Percentiles rank a stretch among this genome's conserved stretches.
Evolutionary conservation across 2,329 filamentous ascomycete genomes (phyloP).

Genomic region (Colletotrichum sp.): DNA sequence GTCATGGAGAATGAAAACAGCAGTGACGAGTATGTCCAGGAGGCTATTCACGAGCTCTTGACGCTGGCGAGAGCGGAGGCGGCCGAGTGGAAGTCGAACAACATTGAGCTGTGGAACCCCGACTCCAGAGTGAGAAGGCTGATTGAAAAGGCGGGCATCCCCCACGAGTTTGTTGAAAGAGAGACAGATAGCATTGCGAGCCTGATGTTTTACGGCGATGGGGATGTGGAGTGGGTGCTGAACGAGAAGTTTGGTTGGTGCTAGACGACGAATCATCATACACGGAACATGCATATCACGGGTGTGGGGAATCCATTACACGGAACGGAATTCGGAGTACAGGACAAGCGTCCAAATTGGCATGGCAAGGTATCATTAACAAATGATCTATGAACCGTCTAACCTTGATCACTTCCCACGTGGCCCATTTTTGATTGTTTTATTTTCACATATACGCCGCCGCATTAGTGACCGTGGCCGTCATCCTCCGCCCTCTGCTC

Average conservation of each 20-base stretch:
- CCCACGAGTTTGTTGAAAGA: conserved; percentile 56
- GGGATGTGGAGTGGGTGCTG: conserved; percentile 71
- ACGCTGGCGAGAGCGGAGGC: conserved; percentile 73
- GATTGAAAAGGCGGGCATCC: conserved; percentile 51
- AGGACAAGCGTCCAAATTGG: neutral
- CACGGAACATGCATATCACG: neutral
- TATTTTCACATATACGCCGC: neutral
- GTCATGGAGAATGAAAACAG: conserved; percentile 64
- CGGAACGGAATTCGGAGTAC: neutral
- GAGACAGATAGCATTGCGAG: conserved; percentile 73
- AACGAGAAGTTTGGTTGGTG: conserved; percentile 85
- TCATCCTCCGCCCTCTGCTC: conserved; percentile 82
- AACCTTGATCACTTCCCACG: conserved; percentile 14
- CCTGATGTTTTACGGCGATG: conserved; percentile 72
- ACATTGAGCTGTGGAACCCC: conserved; percentile 87
- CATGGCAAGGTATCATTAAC: conserved; percentile 25
- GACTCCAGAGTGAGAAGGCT: conserved; percentile 54
- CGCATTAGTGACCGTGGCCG: conserved; percentile 78
- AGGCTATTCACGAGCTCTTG: conserved; percentile 67
- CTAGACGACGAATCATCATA: conserved; percentile 37
- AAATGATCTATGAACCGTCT: conserved; percentile 24
- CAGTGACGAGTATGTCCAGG: conserved; percentile 47
- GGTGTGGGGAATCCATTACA: neutral
- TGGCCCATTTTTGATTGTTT: conserved; percentile 16
- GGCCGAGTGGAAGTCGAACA: conserved; percentile 69